Evolutionary conservation across 2,329 filamentous ascomycete species (phyloP).

Genomic region (Cordyceps fumosorosea): DNA sequence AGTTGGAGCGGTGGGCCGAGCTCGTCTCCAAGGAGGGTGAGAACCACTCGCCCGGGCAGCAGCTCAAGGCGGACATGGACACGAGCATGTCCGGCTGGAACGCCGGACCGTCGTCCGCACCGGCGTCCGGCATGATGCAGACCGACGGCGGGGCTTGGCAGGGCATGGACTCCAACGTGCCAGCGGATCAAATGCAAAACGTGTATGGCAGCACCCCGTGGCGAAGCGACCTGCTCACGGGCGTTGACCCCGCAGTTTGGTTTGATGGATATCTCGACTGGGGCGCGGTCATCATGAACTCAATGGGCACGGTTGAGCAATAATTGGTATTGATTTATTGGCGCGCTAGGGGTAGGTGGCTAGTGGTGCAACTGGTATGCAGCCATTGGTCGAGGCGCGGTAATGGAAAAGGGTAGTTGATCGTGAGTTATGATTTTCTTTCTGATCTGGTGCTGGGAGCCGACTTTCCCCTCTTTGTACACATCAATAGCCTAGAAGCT

Average conservation of each 20-base stretch:
- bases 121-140: background rate
- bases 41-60: slow-evolving; percentile 17
- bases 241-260: slow-evolving; percentile 28
- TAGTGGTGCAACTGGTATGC: background rate
- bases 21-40: slow-evolving; percentile 33
- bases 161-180: slow-evolving; percentile 17
- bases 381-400: background rate
- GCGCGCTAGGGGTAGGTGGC: too few relatives aligned
- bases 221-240: slow-evolving; percentile 26
- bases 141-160: slow-evolving; percentile 7
- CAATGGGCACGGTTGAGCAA: slow-evolving; percentile 21
- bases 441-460: too few relatives aligned
- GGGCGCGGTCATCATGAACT: slow-evolving; percentile 27
- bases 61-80: slow-evolving; percentile 16
- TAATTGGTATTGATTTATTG: slow-evolving; percentile 3
- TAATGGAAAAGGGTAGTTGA: background rate
- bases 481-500: too few relatives aligned
- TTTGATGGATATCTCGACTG: slow-evolving; percentile 31
- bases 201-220: slow-evolving; percentile 23
- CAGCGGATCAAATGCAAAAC: slow-evolving; percentile 21
- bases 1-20: slow-evolving; percentile 42
- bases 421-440: background rate
- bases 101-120: background rate
- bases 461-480: background rate
- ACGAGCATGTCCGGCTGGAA: slow-evolving; percentile 14